A percentile compares a stretch with the other conserved stretches of the same genome.
Evolutionary conservation across 345 rosid genomes (phyloP).

Genomic region (Moricandia arvensis): DNA sequence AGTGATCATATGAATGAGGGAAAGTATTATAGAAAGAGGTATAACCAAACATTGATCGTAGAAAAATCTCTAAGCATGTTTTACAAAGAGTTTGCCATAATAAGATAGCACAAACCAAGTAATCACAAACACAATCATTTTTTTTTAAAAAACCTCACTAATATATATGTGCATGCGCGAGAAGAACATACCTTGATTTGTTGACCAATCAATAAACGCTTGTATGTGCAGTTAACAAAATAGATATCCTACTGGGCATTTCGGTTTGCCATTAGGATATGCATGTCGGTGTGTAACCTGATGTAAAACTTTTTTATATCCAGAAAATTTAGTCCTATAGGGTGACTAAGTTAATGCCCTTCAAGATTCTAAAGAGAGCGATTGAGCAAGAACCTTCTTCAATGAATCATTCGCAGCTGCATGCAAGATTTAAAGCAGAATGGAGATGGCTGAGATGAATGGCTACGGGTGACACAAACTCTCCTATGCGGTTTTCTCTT

Average conservation of each 20-base stretch:
- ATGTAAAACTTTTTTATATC: too few species aligned
- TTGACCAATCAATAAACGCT: too few species aligned
- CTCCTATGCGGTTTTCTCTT: conserved; percentile 29
- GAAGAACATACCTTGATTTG: conserved; percentile 10
- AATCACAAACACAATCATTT: neutral
- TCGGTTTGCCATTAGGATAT: too few species aligned
- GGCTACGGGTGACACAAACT: conserved; percentile 40
- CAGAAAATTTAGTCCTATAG: too few species aligned
- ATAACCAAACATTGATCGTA: neutral
- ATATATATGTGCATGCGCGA: neutral
- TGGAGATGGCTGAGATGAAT: conserved; percentile 35
- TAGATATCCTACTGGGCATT: too few species aligned
- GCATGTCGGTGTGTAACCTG: too few species aligned
- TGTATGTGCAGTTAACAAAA: too few species aligned
- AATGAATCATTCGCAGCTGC: conserved; percentile 36
- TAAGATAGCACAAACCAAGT: neutral
- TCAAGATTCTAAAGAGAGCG: too few species aligned
- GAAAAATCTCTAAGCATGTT: neutral
- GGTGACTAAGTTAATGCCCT: too few species aligned
- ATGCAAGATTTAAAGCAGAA: conserved; percentile 28
- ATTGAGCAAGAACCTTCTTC: neutral
- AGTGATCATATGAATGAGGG: conserved; percentile 50
- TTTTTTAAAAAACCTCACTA: neutral
- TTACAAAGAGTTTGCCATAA: neutral
- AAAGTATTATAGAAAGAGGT: neutral